A percentile compares a stretch with the other conserved stretches of the same genome.
Conservation (phyloP, 805 yeast species). For the Wickerhamomyces strasburgensis region DNA sequence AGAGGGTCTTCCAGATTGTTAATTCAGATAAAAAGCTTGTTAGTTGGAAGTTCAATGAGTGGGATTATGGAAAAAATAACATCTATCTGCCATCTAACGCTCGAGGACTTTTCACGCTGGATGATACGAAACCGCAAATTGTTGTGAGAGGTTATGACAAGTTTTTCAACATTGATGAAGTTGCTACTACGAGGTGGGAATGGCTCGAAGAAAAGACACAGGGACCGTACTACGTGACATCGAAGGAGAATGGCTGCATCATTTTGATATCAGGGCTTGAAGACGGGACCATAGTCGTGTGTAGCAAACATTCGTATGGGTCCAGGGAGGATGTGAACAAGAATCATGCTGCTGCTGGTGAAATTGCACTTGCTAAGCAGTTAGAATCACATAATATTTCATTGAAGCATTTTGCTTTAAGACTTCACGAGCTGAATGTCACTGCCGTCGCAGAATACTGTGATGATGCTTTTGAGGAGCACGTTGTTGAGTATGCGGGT, state of each 20-base stretch:
- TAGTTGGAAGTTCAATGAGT: conserved; percentile 85
- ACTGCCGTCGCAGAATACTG: conserved; percentile 94
- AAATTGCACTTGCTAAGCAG: conserved; percentile 50
- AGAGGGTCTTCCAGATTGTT: conserved; percentile 23
- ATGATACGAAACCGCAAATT: conserved; percentile 38
- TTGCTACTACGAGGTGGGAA: conserved; percentile 44
- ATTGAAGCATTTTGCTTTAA: conserved; percentile 47
- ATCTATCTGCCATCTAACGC: conserved; percentile 65
- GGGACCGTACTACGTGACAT: conserved; percentile 79
- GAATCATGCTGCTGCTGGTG: conserved; percentile 77
- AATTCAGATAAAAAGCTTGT: conserved; percentile 24
- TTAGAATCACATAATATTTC: conserved; percentile 37
- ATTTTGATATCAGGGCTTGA: conserved; percentile 72
- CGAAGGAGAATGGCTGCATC: conserved; percentile 93
- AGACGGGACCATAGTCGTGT: conserved; percentile 75
- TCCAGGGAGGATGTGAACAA: conserved; percentile 43
- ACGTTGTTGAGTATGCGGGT: conserved; percentile 67
- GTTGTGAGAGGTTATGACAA: conserved; percentile 89
- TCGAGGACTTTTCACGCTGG: conserved; percentile 71
- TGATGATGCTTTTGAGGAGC: conserved; percentile 92
- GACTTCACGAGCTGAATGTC: conserved; percentile 43
- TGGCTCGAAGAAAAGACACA: conserved; percentile 40
- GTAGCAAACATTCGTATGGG: conserved; percentile 91
- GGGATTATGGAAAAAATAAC: conserved; percentile 67
- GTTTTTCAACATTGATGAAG: conserved; percentile 80